phyloP scores from a whole-genome alignment of 2,329 filamentous ascomycete species.

The Fusarium sp. region DNA sequence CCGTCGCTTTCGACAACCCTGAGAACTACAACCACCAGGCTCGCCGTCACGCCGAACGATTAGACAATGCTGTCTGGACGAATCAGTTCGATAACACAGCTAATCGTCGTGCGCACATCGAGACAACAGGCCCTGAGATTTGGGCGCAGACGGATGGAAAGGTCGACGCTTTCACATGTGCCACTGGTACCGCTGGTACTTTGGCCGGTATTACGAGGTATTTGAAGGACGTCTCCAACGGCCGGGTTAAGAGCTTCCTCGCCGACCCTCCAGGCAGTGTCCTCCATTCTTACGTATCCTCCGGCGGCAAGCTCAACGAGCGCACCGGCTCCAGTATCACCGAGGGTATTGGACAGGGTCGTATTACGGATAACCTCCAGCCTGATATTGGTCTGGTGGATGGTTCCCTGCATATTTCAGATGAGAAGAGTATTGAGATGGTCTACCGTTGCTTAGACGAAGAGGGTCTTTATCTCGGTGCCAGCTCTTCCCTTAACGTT shows the following conservation, averaged over 20 bases:
- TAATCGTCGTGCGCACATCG: slow-evolving; percentile 92
- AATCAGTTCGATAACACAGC: slow-evolving; percentile 99
- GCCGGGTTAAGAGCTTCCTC: slow-evolving; percentile 85
- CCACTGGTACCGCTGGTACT: slow-evolving; percentile 92
- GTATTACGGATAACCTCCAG: slow-evolving; percentile 92
- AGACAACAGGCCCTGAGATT: slow-evolving; percentile 97
- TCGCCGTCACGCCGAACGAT: slow-evolving; percentile 82
- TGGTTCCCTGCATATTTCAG: slow-evolving; percentile 83
- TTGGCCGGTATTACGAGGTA: slow-evolving; percentile 89
- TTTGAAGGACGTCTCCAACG: slow-evolving; percentile 83
- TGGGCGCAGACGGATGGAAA: slow-evolving; percentile 90
- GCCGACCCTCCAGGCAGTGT: slow-evolving; percentile 95
- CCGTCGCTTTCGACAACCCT: slow-evolving; percentile 94
- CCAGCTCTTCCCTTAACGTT: slow-evolving; percentile 93
- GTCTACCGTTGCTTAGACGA: slow-evolving; percentile 96
- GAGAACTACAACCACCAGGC: slow-evolving; percentile 99
- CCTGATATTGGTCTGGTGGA: slow-evolving; percentile 88
- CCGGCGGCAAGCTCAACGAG: slow-evolving; percentile 85
- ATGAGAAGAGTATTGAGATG: slow-evolving; percentile 97
- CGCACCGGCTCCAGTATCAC: slow-evolving; percentile 89
- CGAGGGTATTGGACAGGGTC: slow-evolving; percentile 96
- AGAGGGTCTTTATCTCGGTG: slow-evolving; percentile 94
- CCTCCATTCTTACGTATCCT: slow-evolving; percentile 89
- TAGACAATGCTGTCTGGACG: slow-evolving; percentile 95
- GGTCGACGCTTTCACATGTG: slow-evolving; percentile 94